Evolutionary conservation across 1,139 yeast genomes (phyloP).

Genomic region (Nadsonia commutata): DNA sequence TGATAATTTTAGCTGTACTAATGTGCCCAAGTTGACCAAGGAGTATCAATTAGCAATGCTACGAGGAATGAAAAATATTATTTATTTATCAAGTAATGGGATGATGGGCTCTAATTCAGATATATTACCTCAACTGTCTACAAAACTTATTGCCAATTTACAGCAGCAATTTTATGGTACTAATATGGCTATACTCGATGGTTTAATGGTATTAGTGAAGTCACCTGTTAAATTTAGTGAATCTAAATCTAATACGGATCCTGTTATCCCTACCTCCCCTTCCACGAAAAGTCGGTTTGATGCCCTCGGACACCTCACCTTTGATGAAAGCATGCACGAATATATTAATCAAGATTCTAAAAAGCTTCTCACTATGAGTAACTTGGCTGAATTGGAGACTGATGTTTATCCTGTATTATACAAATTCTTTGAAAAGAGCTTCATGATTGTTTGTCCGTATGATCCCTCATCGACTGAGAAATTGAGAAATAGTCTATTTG

Average conservation of each 20-base stretch:
- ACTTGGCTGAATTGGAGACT: constrained; percentile 34
- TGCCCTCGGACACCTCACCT: constrained; percentile 12
- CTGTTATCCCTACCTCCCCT: too few relatives aligned
- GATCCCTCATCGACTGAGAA: constrained; percentile 32
- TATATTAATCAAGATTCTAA: constrained; percentile 24
- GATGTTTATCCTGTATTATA: constrained; percentile 33
- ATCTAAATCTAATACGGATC: constrained; percentile 1
- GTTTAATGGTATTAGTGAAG: constrained; percentile 12
- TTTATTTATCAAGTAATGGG: constrained; percentile 13
- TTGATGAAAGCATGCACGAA: constrained; percentile 11
- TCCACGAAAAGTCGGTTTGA: constrained; percentile 7
- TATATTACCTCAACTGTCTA: constrained; percentile 35
- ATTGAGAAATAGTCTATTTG: constrained; percentile 38
- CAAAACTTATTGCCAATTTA: constrained; percentile 24
- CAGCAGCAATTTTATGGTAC: constrained; percentile 5
- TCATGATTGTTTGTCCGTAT: constrained; percentile 30
- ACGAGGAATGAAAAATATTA: constrained; percentile 17
- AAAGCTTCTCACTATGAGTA: constrained; percentile 33
- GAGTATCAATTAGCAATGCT: constrained; percentile 21
- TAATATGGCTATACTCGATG: constrained; percentile 7
- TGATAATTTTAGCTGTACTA: constrained; percentile 13
- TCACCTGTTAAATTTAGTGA: background rate
- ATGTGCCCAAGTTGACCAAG: constrained; percentile 16
- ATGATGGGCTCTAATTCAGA: constrained; percentile 5
- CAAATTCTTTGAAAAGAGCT: constrained; percentile 32